phyloP scores from a whole-genome alignment of 305 asterid genomes.

The Solanum hybrid region DNA sequence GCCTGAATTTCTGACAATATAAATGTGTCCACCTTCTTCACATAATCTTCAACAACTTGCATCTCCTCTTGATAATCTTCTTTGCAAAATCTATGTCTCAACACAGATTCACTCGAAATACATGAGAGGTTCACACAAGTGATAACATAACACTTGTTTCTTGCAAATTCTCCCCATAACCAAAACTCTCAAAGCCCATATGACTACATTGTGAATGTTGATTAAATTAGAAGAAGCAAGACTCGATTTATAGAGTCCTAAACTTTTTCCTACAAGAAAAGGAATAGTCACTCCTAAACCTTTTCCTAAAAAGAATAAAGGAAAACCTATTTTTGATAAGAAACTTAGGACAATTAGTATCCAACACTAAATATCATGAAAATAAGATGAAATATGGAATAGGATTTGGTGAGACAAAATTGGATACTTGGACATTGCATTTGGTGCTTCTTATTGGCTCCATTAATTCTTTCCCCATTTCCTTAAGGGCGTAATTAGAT shows the following conservation, averaged over 20 bases:
- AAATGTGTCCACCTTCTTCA: too few species aligned
- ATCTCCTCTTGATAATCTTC: too few species aligned
- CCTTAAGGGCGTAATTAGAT: not conserved
- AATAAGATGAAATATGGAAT: not conserved
- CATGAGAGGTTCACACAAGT: too few species aligned
- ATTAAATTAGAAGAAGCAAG: not conserved
- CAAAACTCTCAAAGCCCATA: too few species aligned
- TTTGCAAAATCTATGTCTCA: too few species aligned
- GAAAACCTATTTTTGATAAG: not conserved
- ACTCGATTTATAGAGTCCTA: not conserved
- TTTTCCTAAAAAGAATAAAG: too few species aligned
- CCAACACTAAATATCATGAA: not conserved
- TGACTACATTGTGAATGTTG: not conserved
- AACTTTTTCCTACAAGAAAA: not conserved
- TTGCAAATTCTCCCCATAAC: too few species aligned
- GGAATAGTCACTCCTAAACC: not conserved
- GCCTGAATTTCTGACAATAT: too few species aligned
- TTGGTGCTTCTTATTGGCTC: not conserved
- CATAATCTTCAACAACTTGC: too few species aligned
- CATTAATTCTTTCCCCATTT: not conserved
- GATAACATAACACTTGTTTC: too few species aligned
- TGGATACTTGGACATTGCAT: not conserved
- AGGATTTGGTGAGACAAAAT: not conserved
- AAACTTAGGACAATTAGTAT: not conserved
- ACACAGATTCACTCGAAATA: too few species aligned